phyloP scores from a whole-genome alignment of 306 rosid species.

The Cajanus cajan region DNA sequence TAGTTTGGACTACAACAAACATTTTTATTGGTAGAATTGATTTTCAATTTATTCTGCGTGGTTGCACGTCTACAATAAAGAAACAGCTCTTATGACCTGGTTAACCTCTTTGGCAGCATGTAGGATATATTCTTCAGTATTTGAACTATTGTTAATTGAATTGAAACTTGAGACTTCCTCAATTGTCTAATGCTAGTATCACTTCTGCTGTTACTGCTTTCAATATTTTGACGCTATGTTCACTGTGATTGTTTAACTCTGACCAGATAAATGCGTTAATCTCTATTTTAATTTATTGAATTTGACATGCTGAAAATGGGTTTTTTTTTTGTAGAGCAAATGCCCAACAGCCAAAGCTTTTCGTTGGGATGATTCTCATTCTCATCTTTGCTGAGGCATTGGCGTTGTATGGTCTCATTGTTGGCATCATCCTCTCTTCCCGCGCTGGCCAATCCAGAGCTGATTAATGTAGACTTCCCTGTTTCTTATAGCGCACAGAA shows the following conservation, averaged over 20 bases:
- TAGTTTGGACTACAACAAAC: background rate
- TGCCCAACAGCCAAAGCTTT: conserved; percentile 71
- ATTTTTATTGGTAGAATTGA: background rate
- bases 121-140: background rate
- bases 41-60: background rate
- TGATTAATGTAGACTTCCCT: conserved; percentile 33
- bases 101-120: background rate
- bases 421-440: conserved; percentile 79
- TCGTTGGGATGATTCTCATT: conserved; percentile 71
- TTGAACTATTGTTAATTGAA: background rate
- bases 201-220: conserved; percentile 19
- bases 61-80: conserved; percentile 2
- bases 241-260: background rate
- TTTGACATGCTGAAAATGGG: conserved; percentile 2
- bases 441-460: conserved; percentile 82
- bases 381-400: conserved; percentile 78
- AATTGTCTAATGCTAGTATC: background rate
- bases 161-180: background rate
- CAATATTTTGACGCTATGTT: background rate
- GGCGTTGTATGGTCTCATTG: conserved; percentile 79
- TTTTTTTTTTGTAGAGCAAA: conserved; percentile 48
- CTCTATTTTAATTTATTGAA: background rate
- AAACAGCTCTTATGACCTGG: conserved; percentile 3
- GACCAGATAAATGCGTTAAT: background rate
- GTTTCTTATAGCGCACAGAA: conserved; percentile 8